Percentiles rank a stretch among this genome's conserved stretches.
These are phyloP conservation scores for Dissophora ornata DNA, from an alignment of 192 early-diverging fungal species.

Conservation along the genomic window DNA sequence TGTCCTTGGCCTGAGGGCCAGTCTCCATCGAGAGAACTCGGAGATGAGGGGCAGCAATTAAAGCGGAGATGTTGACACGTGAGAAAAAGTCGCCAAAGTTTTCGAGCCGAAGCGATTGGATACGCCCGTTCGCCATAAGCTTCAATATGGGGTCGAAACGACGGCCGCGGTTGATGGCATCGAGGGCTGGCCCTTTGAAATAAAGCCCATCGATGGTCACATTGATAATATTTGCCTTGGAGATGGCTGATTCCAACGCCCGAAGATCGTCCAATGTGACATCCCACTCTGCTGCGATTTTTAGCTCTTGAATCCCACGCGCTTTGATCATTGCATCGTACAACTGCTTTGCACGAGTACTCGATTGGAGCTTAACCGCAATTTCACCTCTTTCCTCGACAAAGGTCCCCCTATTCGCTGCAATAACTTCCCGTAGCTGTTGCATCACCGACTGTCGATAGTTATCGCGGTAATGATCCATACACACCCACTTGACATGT, in stretches of 20 bases:
- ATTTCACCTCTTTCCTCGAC: neutral
- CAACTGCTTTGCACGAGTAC: neutral
- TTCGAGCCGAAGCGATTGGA: neutral
- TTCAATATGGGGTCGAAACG: slow-evolving; percentile 1
- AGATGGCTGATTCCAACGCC: neutral
- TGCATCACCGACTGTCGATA: neutral
- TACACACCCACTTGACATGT: slow-evolving; percentile 2
- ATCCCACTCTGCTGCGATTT: neutral
- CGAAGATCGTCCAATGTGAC: neutral
- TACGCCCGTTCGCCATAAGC: neutral
- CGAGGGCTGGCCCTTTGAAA: neutral
- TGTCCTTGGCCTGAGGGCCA: too few relatives aligned
- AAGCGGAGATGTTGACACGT: neutral
- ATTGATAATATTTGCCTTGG: neutral
- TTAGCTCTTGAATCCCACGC: neutral
- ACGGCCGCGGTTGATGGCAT: slow-evolving; percentile 1
- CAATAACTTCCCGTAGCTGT: neutral
- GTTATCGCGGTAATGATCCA: neutral
- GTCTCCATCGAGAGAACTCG: neutral
- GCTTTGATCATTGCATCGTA: neutral
- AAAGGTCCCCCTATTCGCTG: neutral
- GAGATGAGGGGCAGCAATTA: neutral
- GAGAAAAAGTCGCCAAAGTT: slow-evolving; percentile 4
- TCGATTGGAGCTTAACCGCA: neutral
- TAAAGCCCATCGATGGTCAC: neutral